These are phyloP conservation scores for Phytophthora europaea DNA, from an alignment of 352 stramenopile genomes.

Conservation along the genomic window DNA sequence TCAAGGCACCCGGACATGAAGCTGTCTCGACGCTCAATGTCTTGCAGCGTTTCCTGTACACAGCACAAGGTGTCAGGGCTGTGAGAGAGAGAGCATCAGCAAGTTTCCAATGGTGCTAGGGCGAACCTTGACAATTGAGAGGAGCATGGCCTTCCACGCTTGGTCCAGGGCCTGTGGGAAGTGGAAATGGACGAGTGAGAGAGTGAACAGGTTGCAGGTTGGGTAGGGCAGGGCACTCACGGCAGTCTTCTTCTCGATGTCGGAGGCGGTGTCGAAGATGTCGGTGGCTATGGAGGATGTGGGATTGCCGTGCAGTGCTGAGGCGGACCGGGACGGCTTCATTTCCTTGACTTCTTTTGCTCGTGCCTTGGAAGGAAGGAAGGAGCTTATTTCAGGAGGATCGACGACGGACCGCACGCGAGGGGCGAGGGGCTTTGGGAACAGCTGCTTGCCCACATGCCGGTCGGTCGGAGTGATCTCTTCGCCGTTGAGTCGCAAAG, in stretches of 20 bases:
- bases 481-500: slow-evolving; percentile 66
- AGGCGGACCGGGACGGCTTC: slow-evolving; percentile 19
- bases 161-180: slow-evolving; percentile 57
- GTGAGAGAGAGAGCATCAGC: not conserved
- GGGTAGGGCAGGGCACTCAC: slow-evolving; percentile 29
- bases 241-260: slow-evolving; percentile 64
- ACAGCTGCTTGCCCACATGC: slow-evolving; percentile 63
- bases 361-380: slow-evolving; percentile 24
- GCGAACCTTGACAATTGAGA: slow-evolving; percentile 64
- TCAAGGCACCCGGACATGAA: slow-evolving; percentile 78
- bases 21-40: slow-evolving; percentile 73
- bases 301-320: slow-evolving; percentile 13
- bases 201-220: not conserved
- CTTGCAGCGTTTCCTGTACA: slow-evolving; percentile 69
- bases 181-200: slow-evolving; percentile 1
- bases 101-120: not conserved
- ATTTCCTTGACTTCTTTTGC: slow-evolving; percentile 36
- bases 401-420: slow-evolving; percentile 20
- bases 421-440: slow-evolving; percentile 44
- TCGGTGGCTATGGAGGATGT: slow-evolving; percentile 43
- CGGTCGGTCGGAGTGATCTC: slow-evolving; percentile 65
- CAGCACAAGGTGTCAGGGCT: not conserved
- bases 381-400: slow-evolving; percentile 5
- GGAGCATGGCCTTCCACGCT: slow-evolving; percentile 62
- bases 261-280: slow-evolving; percentile 54